Conservation (phyloP, 352 stramenopile genomes). For the Globisporangium middletonii region DNA sequence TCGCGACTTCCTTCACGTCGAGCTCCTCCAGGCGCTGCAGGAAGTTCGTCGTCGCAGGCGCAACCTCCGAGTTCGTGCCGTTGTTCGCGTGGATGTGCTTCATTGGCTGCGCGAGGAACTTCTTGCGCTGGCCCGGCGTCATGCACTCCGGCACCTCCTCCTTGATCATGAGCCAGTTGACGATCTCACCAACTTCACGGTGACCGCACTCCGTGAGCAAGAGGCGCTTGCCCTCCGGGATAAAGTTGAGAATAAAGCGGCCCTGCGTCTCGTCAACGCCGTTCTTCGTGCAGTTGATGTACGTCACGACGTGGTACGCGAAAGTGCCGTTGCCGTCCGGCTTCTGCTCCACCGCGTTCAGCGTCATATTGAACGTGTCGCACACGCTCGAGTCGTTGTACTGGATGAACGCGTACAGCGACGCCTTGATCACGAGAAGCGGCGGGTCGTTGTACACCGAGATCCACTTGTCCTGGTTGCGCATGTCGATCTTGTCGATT, state of each 20-base stretch:
- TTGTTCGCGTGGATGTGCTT: slow-evolving; percentile 83
- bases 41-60: slow-evolving; percentile 60
- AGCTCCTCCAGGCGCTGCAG: slow-evolving; percentile 53
- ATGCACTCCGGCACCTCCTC: slow-evolving; percentile 81
- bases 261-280: slow-evolving; percentile 66
- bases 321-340: slow-evolving; percentile 59
- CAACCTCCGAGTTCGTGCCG: slow-evolving; percentile 32
- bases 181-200: slow-evolving; percentile 75
- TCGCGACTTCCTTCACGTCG: slow-evolving; percentile 63
- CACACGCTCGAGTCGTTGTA: slow-evolving; percentile 83
- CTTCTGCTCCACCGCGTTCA: slow-evolving; percentile 83
- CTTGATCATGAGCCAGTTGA: slow-evolving; percentile 84
- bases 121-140: slow-evolving; percentile 69
- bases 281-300: slow-evolving; percentile 83
- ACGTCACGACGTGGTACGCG: slow-evolving; percentile 79
- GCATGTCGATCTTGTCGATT: slow-evolving; percentile 81
- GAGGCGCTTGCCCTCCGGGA: slow-evolving; percentile 69
- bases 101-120: slow-evolving; percentile 79
- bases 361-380: slow-evolving; percentile 83
- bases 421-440: slow-evolving; percentile 78
- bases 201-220: slow-evolving; percentile 80
- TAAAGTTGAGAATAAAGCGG: slow-evolving; percentile 82
- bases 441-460: slow-evolving; percentile 79
- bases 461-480: slow-evolving; percentile 68
- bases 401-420: slow-evolving; percentile 78